Conservation (phyloP, 768 basidiomycete genomes). For the Xerocomellus intermedius region DNA sequence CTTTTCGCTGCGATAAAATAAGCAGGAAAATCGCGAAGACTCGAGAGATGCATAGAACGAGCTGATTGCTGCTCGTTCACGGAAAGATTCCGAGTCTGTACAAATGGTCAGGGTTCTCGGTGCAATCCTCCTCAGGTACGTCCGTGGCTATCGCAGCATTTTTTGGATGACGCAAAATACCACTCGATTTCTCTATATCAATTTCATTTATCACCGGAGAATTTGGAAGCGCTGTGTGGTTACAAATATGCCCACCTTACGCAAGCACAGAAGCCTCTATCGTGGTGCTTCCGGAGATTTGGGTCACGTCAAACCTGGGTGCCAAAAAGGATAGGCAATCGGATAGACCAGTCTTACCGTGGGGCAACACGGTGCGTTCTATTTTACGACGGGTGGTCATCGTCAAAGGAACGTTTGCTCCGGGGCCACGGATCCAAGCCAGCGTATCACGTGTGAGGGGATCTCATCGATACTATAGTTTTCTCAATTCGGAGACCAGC, state of each 20-base stretch:
- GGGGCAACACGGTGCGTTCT: conserved; percentile 3
- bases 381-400: conserved; percentile 1
- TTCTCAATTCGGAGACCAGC: conserved; percentile 1
- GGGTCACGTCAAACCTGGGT: background rate
- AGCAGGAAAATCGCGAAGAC: background rate
- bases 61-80: conserved; percentile 12
- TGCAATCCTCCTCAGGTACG: conserved; percentile 26
- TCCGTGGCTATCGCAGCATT: conserved; percentile 21
- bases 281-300: conserved; percentile 4
- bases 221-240: conserved; percentile 8
- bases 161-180: conserved; percentile 12
- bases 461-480: conserved; percentile 10
- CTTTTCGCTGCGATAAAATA: background rate
- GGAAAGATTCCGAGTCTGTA: conserved; percentile 11
- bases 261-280: conserved; percentile 6
- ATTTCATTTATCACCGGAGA: conserved; percentile 29
- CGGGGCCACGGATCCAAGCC: conserved; percentile 1
- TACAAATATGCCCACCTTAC: conserved; percentile 25
- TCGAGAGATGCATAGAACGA: background rate
- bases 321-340: conserved; percentile 9
- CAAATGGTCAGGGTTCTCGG: conserved; percentile 13
- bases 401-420: background rate
- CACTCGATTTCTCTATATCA: conserved; percentile 14
- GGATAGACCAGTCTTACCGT: conserved; percentile 5
- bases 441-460: conserved; percentile 1